Base-by-base conservation (phyloP, 1,139 yeast genomes). In the Blastobotrys apis region DNA sequence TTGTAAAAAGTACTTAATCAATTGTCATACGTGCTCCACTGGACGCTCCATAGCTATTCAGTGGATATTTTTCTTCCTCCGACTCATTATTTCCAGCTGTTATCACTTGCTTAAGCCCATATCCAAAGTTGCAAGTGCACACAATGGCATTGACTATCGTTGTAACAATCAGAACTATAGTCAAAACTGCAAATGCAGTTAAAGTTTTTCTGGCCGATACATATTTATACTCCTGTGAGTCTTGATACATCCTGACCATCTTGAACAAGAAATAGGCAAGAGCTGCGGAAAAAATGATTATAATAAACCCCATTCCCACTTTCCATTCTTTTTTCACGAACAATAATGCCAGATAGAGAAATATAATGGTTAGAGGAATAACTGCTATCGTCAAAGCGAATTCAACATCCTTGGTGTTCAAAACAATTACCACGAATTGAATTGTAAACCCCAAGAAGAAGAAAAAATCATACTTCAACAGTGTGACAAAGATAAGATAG, bases 381-480 rank as follows among this genome's bases (percentile, higher is more conserved):
- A 75, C 77, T 25, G 71, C 65, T 16, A 75, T 65, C 0, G 81
- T 76, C 36, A 76, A 62, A 3, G 68, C 74, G 53, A 75, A 76
- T 54, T 76, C 80, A 12, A 65, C 64, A 9, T 75, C 74, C 17
- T 59, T 56, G 40, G 63, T 65, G 43, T 72, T 62, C 27, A 74
- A 63, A 64, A 75, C 73, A 44, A 76, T 73, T 32, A 74, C 77
- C 26, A 73, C 59, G 53, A 75, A 76, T 56, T 76, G 81, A 30
- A 75, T 67, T 1, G 80, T 74, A 57, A 75, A 76, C 1, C 78
- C 80, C 36, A 75, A 58, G 50, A 75, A 74, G 62, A 73, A 74
- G 65, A 73, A 74, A 44, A 74, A 70, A 51, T 71, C 75, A 52
- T 73, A 72, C 39, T 73, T 67, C 25, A 74, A 62, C 33, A 74